Conservation (phyloP, 306 rosid species). For the Lathyrus oleraceus region DNA sequence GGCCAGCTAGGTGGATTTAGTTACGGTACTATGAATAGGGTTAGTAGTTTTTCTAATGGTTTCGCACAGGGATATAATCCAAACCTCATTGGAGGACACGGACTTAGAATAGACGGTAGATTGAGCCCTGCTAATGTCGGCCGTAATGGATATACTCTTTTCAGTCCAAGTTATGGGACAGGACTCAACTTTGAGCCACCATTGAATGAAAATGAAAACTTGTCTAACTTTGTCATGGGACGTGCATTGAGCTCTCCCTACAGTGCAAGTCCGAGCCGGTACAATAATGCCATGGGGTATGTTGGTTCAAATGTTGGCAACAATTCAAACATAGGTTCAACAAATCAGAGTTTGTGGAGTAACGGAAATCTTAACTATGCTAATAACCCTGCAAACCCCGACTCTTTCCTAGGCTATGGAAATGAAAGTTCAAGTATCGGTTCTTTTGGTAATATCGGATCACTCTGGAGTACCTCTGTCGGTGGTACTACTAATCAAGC, state of each 20-base stretch:
- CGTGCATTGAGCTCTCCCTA: conserved; percentile 40
- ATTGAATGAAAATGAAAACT: conserved; percentile 45
- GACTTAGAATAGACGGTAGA: conserved; percentile 48
- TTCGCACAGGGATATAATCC: conserved; percentile 50
- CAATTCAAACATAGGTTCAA: conserved; percentile 35
- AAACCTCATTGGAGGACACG: conserved; percentile 49
- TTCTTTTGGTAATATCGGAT: conserved; percentile 55
- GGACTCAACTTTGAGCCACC: conserved; percentile 50
- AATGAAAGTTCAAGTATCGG: conserved; percentile 55
- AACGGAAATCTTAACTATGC: conserved; percentile 41
- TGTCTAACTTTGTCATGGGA: conserved; percentile 43
- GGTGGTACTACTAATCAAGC: conserved; percentile 46
- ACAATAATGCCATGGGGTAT: conserved; percentile 44
- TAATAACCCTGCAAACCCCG: conserved; percentile 39
- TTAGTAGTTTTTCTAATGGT: conserved; percentile 50
- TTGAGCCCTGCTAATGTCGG: conserved; percentile 49
- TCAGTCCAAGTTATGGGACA: conserved; percentile 49
- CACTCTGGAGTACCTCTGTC: conserved; percentile 64
- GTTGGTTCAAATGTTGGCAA: conserved; percentile 37
- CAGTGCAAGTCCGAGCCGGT: conserved; percentile 51
- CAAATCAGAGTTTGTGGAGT: conserved; percentile 50
- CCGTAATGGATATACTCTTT: conserved; percentile 51
- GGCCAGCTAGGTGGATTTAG: conserved; percentile 52
- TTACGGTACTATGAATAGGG: conserved; percentile 45
- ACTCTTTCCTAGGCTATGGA: conserved; percentile 46